A percentile compares a stretch with the other conserved stretches of the same genome.
These are phyloP conservation scores for Dinochytrium kinnereticum DNA, from an alignment of 371 early-diverging fungal species.

Conservation along the genomic window DNA sequence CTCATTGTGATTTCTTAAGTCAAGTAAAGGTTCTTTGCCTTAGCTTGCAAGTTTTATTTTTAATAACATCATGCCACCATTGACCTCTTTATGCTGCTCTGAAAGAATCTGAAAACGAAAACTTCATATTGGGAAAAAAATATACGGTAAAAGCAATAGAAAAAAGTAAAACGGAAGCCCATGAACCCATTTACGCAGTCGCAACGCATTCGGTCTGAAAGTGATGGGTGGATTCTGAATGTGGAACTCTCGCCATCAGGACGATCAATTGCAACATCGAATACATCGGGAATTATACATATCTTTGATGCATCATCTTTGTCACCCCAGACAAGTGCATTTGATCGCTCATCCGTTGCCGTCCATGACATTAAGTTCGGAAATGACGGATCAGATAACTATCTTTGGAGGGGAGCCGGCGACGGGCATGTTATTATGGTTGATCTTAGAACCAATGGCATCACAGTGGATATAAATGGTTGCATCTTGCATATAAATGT, in stretches of 20 bases:
- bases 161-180: too few species aligned
- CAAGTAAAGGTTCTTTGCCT: too few species aligned
- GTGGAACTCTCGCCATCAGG: constrained; percentile 21
- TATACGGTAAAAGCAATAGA: neutral
- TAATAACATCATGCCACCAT: too few species aligned
- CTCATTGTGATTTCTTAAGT: constrained; percentile 27
- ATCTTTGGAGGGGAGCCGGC: neutral
- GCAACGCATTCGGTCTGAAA: neutral
- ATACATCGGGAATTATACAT: constrained; percentile 25
- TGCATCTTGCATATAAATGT: neutral
- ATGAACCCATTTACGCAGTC: neutral
- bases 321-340: neutral
- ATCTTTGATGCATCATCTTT: constrained; percentile 27
- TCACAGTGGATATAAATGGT: neutral
- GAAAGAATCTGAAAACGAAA: too few species aligned
- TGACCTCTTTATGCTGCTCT: too few species aligned
- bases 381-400: neutral
- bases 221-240: constrained; percentile 28
- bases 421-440: constrained; percentile 25
- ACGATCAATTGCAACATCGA: constrained; percentile 21
- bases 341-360: neutral
- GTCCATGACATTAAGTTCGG: constrained; percentile 17
- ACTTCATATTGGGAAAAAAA: neutral
- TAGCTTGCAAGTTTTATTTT: too few species aligned
- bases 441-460: constrained; percentile 14